Percentiles rank a stretch among this genome's conserved stretches.
Evolutionary conservation across 2,329 filamentous ascomycete species (phyloP).

Genomic region (Gyromitra esculenta): DNA sequence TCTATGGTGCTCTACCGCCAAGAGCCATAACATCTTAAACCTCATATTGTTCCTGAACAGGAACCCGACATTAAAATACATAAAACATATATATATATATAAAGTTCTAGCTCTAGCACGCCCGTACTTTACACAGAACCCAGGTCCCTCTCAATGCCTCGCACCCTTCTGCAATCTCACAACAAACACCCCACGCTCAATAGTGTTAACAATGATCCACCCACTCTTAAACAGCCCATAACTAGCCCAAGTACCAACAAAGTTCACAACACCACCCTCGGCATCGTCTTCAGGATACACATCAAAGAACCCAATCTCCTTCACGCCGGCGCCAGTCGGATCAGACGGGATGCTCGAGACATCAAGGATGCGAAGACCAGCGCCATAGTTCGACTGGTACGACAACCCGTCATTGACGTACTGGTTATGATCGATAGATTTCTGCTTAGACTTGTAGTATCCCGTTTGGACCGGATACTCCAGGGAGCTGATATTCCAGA

Average conservation of each 20-base stretch:
- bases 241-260: slow-evolving; percentile 63
- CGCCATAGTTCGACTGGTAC: slow-evolving; percentile 63
- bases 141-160: slow-evolving; percentile 2
- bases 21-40: background rate
- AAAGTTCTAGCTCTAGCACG: background rate
- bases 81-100: slow-evolving; percentile 8
- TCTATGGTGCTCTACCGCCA: background rate
- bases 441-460: slow-evolving; percentile 61
- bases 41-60: background rate
- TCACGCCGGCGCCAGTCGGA: slow-evolving; percentile 61
- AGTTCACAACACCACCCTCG: slow-evolving; percentile 61
- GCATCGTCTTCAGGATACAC: slow-evolving; percentile 63
- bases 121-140: background rate
- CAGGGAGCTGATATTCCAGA: slow-evolving; percentile 62
- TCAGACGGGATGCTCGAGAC: slow-evolving; percentile 62
- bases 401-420: slow-evolving; percentile 62
- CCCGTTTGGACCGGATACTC: slow-evolving; percentile 62
- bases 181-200: slow-evolving; percentile 63
- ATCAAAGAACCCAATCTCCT: slow-evolving; percentile 63
- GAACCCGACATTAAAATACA: background rate
- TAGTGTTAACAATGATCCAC: slow-evolving; percentile 64
- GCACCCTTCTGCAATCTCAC: slow-evolving; percentile 56
- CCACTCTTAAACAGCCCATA: slow-evolving; percentile 62
- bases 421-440: slow-evolving; percentile 64
- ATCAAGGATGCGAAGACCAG: slow-evolving; percentile 62